Conservation (phyloP, 1,284 basidiomycete species). For the Blastosporella zonata region DNA sequence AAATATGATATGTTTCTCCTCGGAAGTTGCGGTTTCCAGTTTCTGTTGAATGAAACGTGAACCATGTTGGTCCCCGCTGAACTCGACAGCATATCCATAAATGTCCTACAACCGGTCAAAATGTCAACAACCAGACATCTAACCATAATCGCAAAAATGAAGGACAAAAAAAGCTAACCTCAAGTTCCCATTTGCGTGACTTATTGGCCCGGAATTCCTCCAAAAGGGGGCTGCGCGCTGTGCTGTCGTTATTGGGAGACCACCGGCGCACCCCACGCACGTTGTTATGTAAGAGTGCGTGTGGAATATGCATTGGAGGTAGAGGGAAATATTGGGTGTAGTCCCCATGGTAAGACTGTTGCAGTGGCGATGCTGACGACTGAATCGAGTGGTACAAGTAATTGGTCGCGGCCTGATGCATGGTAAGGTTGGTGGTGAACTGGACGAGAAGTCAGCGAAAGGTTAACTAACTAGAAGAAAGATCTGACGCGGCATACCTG, state of each 20-base stretch:
- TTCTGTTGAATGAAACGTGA: slow-evolving; percentile 90
- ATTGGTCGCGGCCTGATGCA: slow-evolving; percentile 42
- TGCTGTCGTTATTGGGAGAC: slow-evolving; percentile 30
- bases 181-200: slow-evolving; percentile 76
- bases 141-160: neutral
- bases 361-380: slow-evolving; percentile 40
- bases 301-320: slow-evolving; percentile 32
- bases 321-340: slow-evolving; percentile 50
- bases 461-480: slow-evolving; percentile 7
- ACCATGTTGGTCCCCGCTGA: slow-evolving; percentile 92
- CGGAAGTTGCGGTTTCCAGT: slow-evolving; percentile 70
- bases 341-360: slow-evolving; percentile 48
- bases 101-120: slow-evolving; percentile 67
- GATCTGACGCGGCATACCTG: slow-evolving; percentile 41
- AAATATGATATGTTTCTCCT: slow-evolving; percentile 83
- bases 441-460: slow-evolving; percentile 24
- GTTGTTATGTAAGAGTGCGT: slow-evolving; percentile 39
- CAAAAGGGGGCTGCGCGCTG: slow-evolving; percentile 64
- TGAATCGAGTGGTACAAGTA: slow-evolving; percentile 40
- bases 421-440: slow-evolving; percentile 43
- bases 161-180: slow-evolving; percentile 42
- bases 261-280: slow-evolving; percentile 39
- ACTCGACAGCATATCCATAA: slow-evolving; percentile 85
- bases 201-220: slow-evolving; percentile 87
- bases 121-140: slow-evolving; percentile 14